Percentiles rank a stretch among this genome's conserved stretches.
Evolutionary conservation across 1,139 yeast species (phyloP).

Genomic region (Taphrina pruni): DNA sequence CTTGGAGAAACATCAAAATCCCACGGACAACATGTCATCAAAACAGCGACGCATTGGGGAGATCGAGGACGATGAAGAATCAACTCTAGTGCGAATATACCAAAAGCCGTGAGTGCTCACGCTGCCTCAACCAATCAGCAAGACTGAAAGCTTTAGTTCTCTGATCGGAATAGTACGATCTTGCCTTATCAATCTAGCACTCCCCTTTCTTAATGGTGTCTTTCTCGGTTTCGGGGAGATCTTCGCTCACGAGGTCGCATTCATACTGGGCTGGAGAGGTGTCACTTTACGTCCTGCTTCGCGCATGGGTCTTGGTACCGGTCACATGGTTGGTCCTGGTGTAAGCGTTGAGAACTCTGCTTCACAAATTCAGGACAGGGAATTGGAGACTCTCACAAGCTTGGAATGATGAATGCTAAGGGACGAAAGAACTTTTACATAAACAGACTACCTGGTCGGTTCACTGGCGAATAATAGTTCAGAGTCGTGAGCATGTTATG

Average conservation of each 20-base stretch:
- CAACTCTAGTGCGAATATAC: constrained; percentile 15
- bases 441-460: no score
- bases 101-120: constrained; percentile 5
- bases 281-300: constrained; percentile 60
- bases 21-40: neutral
- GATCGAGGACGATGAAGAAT: constrained; percentile 16
- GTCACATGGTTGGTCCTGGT: constrained; percentile 36
- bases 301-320: constrained; percentile 24
- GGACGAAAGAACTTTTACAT: no score
- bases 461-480: no score
- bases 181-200: constrained; percentile 72
- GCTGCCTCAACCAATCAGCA: neutral
- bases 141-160: neutral
- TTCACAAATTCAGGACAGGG: constrained; percentile 18
- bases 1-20: no score
- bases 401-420: constrained; percentile 7
- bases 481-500: no score
- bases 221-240: constrained; percentile 98
- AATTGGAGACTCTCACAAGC: constrained; percentile 28
- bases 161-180: constrained; percentile 53
- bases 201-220: constrained; percentile 91
- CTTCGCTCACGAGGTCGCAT: constrained; percentile 89
- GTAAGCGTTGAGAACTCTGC: neutral
- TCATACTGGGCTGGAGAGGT: constrained; percentile 76
- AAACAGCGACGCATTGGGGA: neutral